Base-by-base conservation (phyloP, 2,329 filamentous ascomycete genomes). In the Sclerotiophoma versabilis region DNA sequence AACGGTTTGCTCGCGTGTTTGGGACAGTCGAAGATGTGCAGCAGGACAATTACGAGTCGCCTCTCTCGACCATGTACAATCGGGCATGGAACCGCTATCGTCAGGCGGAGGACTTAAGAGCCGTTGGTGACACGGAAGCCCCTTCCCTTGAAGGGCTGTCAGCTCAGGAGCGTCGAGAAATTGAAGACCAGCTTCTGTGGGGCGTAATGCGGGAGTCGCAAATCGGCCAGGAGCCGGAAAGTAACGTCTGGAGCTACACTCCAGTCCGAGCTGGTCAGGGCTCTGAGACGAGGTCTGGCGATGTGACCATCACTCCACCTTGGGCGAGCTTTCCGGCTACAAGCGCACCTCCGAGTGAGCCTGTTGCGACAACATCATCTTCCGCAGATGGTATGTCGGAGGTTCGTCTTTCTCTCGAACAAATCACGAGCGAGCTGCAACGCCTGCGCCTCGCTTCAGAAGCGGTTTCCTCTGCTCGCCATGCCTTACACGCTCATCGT, bases 31-130 rank as follows among this genome's bases (percentile, higher is more conserved):
- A 81, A 56, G 78, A 81, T 10, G 70, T 81, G 45, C 66, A 77
- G n/a, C 74, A 72, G 3, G 78, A 80, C 3, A 75, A 78, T 26
- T 81, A 81, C 58, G 75, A 79, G 49, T 79, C 76, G n/a, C 80
- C 80, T 0, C 76, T 82, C 11, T 74, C 77, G 15, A 72, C 73
- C 54, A 77, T 82, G 77, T 82, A 79, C 62, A 75, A 68, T 15
- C 63, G 79, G 42, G 79, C 79, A 1, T 72, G 68, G 52, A 75
- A 76, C 15, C 70, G 78, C 6, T 80, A 80, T 58, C 70, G 72
- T 26, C 73, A 70, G 43, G 78, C 77, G 1, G 79, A 81, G 54
- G 70, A 68, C 32, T 57, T 63, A 17, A 62, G 71, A 29, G 64
- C 66, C 20, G 47, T 59, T 7, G 63, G 67, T 8, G 57, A 67